phyloP scores from a whole-genome alignment of 2,329 filamentous ascomycete genomes.

The Fusarium lyarnte region DNA sequence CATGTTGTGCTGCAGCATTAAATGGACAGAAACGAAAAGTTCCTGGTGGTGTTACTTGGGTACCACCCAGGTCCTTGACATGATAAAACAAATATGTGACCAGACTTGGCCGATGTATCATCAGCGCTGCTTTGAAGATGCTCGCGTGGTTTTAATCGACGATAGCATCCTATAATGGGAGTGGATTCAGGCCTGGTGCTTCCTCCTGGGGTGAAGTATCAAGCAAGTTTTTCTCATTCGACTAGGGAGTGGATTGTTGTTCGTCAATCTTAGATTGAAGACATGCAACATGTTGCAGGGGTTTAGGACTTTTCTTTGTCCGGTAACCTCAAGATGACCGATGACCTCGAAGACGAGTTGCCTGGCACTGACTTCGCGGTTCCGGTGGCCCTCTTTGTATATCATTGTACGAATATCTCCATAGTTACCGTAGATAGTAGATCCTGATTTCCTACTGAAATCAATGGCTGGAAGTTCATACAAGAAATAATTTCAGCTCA shows the following conservation, averaged over 20 bases:
- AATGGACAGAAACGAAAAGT: neutral
- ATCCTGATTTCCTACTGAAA: neutral
- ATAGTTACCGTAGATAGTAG: neutral
- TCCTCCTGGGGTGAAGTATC: neutral
- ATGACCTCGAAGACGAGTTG: neutral
- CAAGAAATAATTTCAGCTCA: neutral
- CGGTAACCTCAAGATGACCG: neutral
- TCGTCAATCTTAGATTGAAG: neutral
- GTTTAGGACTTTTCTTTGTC: neutral
- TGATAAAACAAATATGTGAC: neutral
- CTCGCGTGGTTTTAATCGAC: neutral
- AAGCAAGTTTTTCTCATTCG: constrained; percentile 2
- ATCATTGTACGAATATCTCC: neutral
- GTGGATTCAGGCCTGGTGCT: neutral
- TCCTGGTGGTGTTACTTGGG: neutral
- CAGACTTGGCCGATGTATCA: neutral
- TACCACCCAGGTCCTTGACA: neutral
- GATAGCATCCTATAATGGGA: neutral
- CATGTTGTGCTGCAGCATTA: constrained; percentile 63
- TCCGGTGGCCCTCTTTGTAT: neutral
- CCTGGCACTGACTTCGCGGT: neutral
- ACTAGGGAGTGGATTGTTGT: constrained; percentile 4
- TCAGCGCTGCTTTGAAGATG: neutral
- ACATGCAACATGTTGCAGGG: neutral
- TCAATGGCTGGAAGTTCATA: neutral